Evolutionary conservation across 1,284 basidiomycete species (phyloP).

Genomic region (Trametes polyzona): DNA sequence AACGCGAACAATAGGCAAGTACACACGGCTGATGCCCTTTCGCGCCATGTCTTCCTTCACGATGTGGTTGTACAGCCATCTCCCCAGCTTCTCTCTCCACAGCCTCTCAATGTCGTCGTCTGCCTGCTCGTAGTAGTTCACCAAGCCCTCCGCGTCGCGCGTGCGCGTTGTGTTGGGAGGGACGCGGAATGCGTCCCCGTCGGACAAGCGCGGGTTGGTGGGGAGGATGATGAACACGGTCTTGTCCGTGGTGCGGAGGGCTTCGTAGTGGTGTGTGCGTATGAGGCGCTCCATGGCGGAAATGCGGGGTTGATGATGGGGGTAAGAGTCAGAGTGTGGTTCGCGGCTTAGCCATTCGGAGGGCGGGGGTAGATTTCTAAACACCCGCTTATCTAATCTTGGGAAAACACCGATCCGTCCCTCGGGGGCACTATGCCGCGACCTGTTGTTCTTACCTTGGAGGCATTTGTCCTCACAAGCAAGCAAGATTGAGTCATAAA

Average conservation of each 20-base stretch:
- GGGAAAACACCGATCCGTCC: background rate
- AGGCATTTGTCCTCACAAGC: too few relatives aligned
- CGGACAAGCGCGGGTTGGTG: conserved; percentile 7
- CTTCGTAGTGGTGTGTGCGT: conserved; percentile 21
- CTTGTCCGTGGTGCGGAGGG: conserved; percentile 2
- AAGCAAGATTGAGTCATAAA: too few relatives aligned
- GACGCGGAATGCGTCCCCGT: conserved; percentile 16
- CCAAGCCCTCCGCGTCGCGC: conserved; percentile 21
- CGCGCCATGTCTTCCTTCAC: conserved; percentile 23
- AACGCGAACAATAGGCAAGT: background rate
- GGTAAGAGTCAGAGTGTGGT: background rate
- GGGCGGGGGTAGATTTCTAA: background rate
- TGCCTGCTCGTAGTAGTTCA: conserved; percentile 27
- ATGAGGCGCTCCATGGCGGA: conserved; percentile 14
- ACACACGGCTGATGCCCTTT: conserved; percentile 19
- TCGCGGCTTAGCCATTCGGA: background rate
- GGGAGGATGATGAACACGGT: conserved; percentile 18
- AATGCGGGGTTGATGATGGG: background rate
- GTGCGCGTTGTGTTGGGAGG: background rate
- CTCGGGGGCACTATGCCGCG: too few relatives aligned
- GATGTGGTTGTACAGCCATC: conserved; percentile 25
- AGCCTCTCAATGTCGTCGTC: conserved; percentile 1
- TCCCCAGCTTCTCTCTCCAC: conserved; percentile 32
- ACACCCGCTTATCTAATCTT: conserved; percentile 3
- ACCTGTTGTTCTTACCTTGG: too few relatives aligned